These are phyloP conservation scores for Chenopodium berlandieri DNA, from an alignment of 148 eudicot species.

Conservation along the genomic window DNA sequence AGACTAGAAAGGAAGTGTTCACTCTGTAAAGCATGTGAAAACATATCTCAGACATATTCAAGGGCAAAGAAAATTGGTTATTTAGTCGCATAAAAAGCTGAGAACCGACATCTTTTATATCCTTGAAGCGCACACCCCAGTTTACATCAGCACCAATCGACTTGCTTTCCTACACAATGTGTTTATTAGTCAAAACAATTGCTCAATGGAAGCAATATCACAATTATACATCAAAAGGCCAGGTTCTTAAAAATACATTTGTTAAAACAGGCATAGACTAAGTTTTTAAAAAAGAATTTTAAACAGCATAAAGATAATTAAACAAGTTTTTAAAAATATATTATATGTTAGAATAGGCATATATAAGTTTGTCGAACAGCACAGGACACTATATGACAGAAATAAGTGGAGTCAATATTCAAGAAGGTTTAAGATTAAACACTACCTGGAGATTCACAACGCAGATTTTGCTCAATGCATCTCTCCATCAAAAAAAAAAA, in stretches of 20 bases:
- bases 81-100: background rate
- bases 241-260: background rate
- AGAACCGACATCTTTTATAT: constrained; percentile 62
- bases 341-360: background rate
- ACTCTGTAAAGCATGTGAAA: constrained; percentile 42
- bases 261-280: background rate
- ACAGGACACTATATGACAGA: background rate
- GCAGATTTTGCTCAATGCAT: background rate
- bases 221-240: background rate
- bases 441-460: too few species aligned
- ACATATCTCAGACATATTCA: constrained; percentile 12
- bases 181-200: constrained; percentile 7
- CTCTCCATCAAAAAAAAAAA: background rate
- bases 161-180: constrained; percentile 67
- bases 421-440: background rate
- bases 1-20: constrained; percentile 61
- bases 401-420: background rate
- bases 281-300: too few species aligned
- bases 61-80: constrained; percentile 1
- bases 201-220: background rate
- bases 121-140: constrained; percentile 96
- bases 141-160: constrained; percentile 98
- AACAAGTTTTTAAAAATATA: too few species aligned
- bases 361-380: background rate
- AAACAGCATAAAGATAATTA: too few species aligned